Conservation (phyloP, 2,329 filamentous ascomycete species). For the Stagonosporopsis cucurbitacearum region DNA sequence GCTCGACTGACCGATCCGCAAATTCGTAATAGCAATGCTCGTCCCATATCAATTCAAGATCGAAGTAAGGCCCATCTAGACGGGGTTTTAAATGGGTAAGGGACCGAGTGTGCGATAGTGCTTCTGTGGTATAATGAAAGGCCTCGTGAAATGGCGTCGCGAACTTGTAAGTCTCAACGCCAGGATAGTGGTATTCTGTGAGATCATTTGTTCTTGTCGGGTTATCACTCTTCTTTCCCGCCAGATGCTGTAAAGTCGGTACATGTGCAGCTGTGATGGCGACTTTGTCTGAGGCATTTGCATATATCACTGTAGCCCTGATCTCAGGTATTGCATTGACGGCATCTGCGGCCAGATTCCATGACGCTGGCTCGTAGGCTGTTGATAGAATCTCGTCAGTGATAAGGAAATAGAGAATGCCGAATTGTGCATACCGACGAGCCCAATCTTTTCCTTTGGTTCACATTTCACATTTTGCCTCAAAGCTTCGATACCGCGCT, state of each 20-base stretch:
- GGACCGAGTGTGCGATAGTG: slow-evolving; percentile 68
- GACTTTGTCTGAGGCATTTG: slow-evolving; percentile 11
- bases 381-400: background rate
- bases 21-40: slow-evolving; percentile 77
- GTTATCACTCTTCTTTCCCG: slow-evolving; percentile 26
- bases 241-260: slow-evolving; percentile 31
- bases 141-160: slow-evolving; percentile 59
- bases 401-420: background rate
- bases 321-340: slow-evolving; percentile 6
- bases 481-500: slow-evolving; percentile 12
- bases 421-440: slow-evolving; percentile 6
- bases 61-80: slow-evolving; percentile 68
- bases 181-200: slow-evolving; percentile 54
- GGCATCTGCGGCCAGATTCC: slow-evolving; percentile 10
- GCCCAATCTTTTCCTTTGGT: slow-evolving; percentile 6
- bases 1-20: slow-evolving; percentile 67
- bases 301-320: slow-evolving; percentile 11
- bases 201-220: slow-evolving; percentile 16
- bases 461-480: slow-evolving; percentile 11
- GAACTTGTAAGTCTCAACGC: slow-evolving; percentile 53
- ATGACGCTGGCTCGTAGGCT: slow-evolving; percentile 17
- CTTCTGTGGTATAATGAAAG: slow-evolving; percentile 58
- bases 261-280: slow-evolving; percentile 5
- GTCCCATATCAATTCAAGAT: slow-evolving; percentile 77
- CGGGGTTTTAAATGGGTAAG: slow-evolving; percentile 67